phyloP scores from a whole-genome alignment of 2,329 filamentous ascomycete genomes.

The Paraconiothyrium brasiliense region DNA sequence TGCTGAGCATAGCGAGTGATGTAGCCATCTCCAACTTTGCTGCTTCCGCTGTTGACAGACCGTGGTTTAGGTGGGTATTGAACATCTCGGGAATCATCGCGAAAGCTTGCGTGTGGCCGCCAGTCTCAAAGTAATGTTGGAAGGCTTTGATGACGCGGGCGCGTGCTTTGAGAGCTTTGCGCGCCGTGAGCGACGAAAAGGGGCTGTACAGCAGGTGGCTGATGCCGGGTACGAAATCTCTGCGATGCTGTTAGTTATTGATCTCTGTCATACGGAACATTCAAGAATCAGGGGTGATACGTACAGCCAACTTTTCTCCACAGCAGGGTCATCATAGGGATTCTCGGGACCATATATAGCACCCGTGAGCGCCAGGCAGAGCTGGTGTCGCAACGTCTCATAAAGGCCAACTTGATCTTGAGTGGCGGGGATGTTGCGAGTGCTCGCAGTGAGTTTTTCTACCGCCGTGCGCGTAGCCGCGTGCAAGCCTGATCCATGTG shows the following conservation, averaged over 20 bases:
- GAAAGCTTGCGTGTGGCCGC: constrained; percentile 52
- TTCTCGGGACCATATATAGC: constrained; percentile 56
- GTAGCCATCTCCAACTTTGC: constrained; percentile 55
- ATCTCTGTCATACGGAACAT: neutral
- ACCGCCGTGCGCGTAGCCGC: constrained; percentile 50
- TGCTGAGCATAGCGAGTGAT: constrained; percentile 53
- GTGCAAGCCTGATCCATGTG: constrained; percentile 43
- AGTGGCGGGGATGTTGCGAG: constrained; percentile 24
- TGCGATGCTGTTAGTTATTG: constrained; percentile 24
- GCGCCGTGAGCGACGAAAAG: constrained; percentile 39
- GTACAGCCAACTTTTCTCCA: constrained; percentile 52
- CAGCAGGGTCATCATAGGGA: constrained; percentile 48
- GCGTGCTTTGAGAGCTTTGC: constrained; percentile 45
- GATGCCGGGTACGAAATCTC: constrained; percentile 39
- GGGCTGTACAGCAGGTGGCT: constrained; percentile 33
- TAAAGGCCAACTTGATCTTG: constrained; percentile 19
- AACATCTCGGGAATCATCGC: constrained; percentile 50
- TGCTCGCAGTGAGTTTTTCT: constrained; percentile 37
- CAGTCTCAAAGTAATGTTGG: constrained; percentile 54
- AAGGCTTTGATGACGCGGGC: constrained; percentile 42
- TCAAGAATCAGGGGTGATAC: constrained; percentile 3
- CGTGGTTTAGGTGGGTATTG: constrained; percentile 40
- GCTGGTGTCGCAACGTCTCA: constrained; percentile 41
- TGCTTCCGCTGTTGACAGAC: constrained; percentile 49
- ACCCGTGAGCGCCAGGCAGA: constrained; percentile 51